Base-by-base conservation (phyloP, 345 rosid genomes). In the Eucalyptus tenuipes region DNA sequence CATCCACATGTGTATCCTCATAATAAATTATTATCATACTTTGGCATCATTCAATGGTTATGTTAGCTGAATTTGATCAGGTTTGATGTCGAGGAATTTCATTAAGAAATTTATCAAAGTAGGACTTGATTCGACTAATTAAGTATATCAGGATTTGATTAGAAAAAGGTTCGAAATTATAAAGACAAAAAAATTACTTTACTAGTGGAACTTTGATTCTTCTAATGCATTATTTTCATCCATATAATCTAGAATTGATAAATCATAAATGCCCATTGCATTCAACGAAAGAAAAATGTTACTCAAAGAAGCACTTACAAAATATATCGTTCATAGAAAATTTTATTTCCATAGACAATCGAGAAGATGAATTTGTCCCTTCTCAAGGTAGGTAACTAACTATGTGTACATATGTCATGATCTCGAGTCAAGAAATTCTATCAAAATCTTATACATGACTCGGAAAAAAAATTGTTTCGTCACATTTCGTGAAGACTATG, bases 261-360 rank as follows among this genome's bases (percentile, higher is more conserved):
- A 71, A 71, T 61, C 61, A 55, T 55, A 55, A 55, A 55, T 10
- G 29, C 29, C 29, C 61, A 55, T 66, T 15, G 6, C 6, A 66
- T 66, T 8, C 20, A 31, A 66, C 15, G 79, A 66, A 55, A 55
- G 42, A 66, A 31, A 66, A 66, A 10, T 22, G 7, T 9, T 33
- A 71, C 81, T 33, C 40, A 10, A 68, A 33, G 20, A 33, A 33
- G 44, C 10, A 33, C 42, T 68, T 31, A 68, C 24, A 33, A 25
- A 5, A 5, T 75, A 3, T 44, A 10, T 40, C 2, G 24, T 75
- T 0, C 0, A 2, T 75, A 11, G 25, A 75, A 40, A 75, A 29
- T 75, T 75, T 75, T 40, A 75, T 37, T 75, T 40, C 8, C 4
- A 40, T 2, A 15, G 2, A 75, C 5, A 44, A 20, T 75, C 47